A percentile compares a stretch with the other conserved stretches of the same genome.
Conservation (phyloP, 768 basidiomycete species). For the Suillus subluteus region DNA sequence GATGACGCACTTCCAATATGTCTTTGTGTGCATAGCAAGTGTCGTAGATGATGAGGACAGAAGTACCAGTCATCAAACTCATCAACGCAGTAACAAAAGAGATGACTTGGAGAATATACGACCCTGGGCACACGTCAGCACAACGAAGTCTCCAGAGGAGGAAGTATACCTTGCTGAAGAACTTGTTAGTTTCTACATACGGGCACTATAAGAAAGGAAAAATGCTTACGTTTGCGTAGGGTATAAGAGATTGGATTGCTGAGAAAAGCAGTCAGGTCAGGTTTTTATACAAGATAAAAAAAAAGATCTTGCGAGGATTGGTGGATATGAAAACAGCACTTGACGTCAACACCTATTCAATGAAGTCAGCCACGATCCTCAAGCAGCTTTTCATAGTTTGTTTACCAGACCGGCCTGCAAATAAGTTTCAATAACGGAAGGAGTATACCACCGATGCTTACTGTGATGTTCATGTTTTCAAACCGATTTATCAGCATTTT, state of each 20-base stretch:
- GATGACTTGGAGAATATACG: not conserved
- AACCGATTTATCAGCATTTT: not conserved
- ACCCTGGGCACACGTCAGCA: not conserved
- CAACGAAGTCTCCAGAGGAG: not conserved
- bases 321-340: constrained; percentile 1
- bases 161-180: not conserved
- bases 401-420: not conserved
- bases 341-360: not conserved
- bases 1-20: not conserved
- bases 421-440: not conserved
- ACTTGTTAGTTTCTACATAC: not conserved
- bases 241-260: not conserved
- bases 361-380: not conserved
- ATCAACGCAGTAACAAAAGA: not conserved
- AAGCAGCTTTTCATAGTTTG: not conserved
- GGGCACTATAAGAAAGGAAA: not conserved
- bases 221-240: not conserved
- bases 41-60: constrained; percentile 2
- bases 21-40: not conserved
- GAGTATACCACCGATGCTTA: not conserved
- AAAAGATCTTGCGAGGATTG: not conserved
- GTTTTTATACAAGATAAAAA: not conserved
- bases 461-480: not conserved
- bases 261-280: not conserved
- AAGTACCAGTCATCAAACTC: not conserved